Evolutionary conservation across 1,284 basidiomycete genomes (phyloP).

Genomic region (Ustilago xerochloae): DNA sequence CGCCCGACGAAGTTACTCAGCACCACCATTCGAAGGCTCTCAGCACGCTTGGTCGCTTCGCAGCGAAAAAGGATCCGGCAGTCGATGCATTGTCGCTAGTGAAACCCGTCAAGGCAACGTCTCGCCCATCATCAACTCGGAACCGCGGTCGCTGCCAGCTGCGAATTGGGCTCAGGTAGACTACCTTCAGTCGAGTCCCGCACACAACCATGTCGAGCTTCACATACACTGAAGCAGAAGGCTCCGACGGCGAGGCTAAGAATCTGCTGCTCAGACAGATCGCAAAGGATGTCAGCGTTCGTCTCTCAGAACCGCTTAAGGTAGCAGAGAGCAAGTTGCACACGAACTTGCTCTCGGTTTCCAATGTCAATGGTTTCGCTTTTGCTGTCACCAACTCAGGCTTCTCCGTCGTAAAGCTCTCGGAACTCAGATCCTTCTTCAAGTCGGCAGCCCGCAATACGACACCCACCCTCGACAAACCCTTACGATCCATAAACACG

Average conservation of each 20-base stretch:
- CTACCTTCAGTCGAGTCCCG: neutral
- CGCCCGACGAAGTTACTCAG: neutral
- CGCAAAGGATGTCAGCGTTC: conserved; percentile 60
- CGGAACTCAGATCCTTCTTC: conserved; percentile 48
- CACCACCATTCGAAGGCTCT: neutral
- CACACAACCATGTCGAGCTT: conserved; percentile 4
- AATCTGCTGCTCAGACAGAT: conserved; percentile 57
- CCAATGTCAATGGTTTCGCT: conserved; percentile 67
- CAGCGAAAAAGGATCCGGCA: neutral
- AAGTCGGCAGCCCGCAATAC: conserved; percentile 42
- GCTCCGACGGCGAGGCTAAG: conserved; percentile 70
- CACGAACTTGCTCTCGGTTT: conserved; percentile 69
- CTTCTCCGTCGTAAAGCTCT: conserved; percentile 65
- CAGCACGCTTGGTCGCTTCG: neutral
- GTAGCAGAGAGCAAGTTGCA: conserved; percentile 39
- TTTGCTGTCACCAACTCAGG: conserved; percentile 69
- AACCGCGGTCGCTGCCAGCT: too few relatives aligned
- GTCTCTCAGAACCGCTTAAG: conserved; percentile 58
- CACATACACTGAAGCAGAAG: conserved; percentile 22
- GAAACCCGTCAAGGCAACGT: neutral
- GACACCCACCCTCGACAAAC: conserved; percentile 26
- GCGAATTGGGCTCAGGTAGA: neutral
- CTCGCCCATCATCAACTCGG: neutral
- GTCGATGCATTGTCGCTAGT: conserved; percentile 11
- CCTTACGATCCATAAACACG: conserved; percentile 34